Percentiles rank a stretch among this genome's conserved stretches.
Conservation (phyloP, 495 filamentous ascomycete species). For the Podospora australis region DNA sequence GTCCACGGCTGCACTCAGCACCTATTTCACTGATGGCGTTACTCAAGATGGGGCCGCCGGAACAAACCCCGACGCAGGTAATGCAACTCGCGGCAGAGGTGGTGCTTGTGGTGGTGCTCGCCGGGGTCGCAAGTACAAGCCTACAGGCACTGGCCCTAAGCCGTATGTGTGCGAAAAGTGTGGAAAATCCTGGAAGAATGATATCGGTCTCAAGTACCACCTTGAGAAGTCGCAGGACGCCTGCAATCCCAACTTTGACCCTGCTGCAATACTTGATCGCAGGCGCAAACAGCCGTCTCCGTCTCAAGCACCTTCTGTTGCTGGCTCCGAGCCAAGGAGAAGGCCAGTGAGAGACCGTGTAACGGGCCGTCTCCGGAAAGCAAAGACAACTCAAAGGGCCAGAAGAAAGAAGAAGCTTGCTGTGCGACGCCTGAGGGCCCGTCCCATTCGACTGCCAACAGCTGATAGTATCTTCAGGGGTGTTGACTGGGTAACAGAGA, state of each 20-base stretch:
- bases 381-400: too few relatives aligned
- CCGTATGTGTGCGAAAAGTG: constrained; percentile 41
- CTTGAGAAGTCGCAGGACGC: constrained; percentile 37
- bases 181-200: constrained; percentile 45
- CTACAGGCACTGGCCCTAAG: constrained; percentile 15
- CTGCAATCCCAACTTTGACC: constrained; percentile 46
- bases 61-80: background rate
- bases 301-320: constrained; percentile 14
- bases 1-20: too few relatives aligned
- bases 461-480: too few relatives aligned
- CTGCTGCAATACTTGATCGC: constrained; percentile 19
- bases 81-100: constrained; percentile 14
- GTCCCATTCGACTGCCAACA: too few relatives aligned
- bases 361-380: too few relatives aligned
- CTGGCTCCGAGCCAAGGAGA: constrained; percentile 30
- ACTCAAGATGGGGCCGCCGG: constrained; percentile 2
- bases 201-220: constrained; percentile 49
- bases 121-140: constrained; percentile 12
- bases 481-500: too few relatives aligned
- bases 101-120: constrained; percentile 14
- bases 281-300: constrained; percentile 19
- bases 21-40: too few relatives aligned
- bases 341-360: too few relatives aligned
- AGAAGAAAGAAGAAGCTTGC: too few relatives aligned
- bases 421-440: too few relatives aligned